A percentile compares a stretch with the other conserved stretches of the same genome.
These are phyloP conservation scores for Tulasnella sp. DNA, from an alignment of 768 basidiomycete species.

Conservation along the genomic window DNA sequence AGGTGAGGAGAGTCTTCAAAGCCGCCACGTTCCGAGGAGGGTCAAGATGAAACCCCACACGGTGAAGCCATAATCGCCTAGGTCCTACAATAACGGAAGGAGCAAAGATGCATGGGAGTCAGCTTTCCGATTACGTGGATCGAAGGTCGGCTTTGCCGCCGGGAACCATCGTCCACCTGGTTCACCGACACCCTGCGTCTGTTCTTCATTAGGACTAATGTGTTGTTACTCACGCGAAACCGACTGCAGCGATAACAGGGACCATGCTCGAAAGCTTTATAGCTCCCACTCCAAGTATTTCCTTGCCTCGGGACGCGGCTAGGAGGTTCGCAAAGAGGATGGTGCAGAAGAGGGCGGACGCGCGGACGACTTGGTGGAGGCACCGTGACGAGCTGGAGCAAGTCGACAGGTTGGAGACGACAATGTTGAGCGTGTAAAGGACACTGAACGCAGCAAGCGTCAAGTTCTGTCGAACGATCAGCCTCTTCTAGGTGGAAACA, in stretches of 20 bases:
- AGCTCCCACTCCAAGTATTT: slow-evolving; percentile 44
- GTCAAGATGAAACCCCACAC: slow-evolving; percentile 80
- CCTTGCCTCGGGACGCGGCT: slow-evolving; percentile 47
- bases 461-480: slow-evolving; percentile 51
- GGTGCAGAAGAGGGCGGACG: slow-evolving; percentile 92
- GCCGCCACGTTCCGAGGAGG: slow-evolving; percentile 89
- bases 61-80: slow-evolving; percentile 92
- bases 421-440: slow-evolving; percentile 91
- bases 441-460: slow-evolving; percentile 78
- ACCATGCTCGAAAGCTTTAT: slow-evolving; percentile 67
- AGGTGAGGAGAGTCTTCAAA: slow-evolving; percentile 89
- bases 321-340: slow-evolving; percentile 71
- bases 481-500: no score
- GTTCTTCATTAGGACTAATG: background rate
- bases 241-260: slow-evolving; percentile 87
- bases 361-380: slow-evolving; percentile 97
- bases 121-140: background rate
- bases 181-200: slow-evolving; percentile 65
- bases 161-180: no score
- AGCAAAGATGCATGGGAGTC: background rate
- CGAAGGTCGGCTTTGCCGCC: no score
- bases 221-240: slow-evolving; percentile 64
- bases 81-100: slow-evolving; percentile 51
- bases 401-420: slow-evolving; percentile 91
- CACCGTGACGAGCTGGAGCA: slow-evolving; percentile 83